Conservation (phyloP, 139 green algal genomes). For the Edaphochlamys debaryana region DNA sequence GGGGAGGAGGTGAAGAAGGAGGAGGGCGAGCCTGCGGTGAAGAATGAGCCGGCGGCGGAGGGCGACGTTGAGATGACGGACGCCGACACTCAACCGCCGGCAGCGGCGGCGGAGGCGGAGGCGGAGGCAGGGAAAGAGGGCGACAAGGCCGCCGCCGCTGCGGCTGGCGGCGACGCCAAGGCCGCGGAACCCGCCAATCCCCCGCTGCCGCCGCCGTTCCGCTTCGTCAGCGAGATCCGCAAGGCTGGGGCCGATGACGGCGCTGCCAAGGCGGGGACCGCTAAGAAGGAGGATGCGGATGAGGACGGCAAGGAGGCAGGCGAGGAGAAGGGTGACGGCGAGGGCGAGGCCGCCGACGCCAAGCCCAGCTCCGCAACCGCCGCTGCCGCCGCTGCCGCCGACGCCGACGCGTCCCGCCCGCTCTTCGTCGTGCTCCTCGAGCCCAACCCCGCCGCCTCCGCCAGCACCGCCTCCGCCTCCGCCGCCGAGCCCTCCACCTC, state of each 20-base stretch:
- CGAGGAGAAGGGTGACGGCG: too few species aligned
- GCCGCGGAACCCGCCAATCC: not conserved
- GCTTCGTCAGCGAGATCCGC: slow-evolving; percentile 31
- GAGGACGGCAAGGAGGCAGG: not conserved
- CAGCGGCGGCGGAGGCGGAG: too few species aligned
- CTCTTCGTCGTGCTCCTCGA: slow-evolving; percentile 25
- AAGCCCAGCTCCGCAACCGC: too few species aligned
- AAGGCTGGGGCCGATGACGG: too few species aligned
- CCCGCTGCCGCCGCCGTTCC: not conserved
- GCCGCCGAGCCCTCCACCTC: not conserved
- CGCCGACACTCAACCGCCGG: too few species aligned
- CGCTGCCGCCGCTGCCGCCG: too few species aligned
- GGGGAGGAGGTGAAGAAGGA: not conserved
- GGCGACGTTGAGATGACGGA: not conserved
- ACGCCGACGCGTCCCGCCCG: not conserved
- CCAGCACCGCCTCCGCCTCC: too few species aligned
- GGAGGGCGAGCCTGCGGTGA: not conserved
- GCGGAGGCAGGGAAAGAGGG: too few species aligned
- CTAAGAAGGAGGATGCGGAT: not conserved
- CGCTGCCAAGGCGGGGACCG: too few species aligned
- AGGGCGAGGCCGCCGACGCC: too few species aligned
- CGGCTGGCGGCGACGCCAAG: not conserved
- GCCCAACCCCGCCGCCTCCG: not conserved
- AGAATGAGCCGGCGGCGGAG: not conserved
- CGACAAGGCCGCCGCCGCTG: too few species aligned